A percentile compares a stretch with the other conserved stretches of the same genome.
phyloP scores from a whole-genome alignment of 176 grass and related monocot genomes.

The Puya raimondii region DNA sequence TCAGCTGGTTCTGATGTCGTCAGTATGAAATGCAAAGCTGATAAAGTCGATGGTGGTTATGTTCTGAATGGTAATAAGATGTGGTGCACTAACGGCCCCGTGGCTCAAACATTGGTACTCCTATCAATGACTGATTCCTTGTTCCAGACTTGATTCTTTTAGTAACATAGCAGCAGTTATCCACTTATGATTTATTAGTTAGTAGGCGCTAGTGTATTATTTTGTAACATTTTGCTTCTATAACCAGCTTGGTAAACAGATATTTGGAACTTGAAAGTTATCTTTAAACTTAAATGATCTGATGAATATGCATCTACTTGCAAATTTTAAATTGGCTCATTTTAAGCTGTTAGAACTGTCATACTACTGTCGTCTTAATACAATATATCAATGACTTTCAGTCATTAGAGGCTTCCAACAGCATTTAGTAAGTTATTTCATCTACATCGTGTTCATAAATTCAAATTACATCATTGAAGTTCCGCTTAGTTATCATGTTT shows the following conservation, averaged over 20 bases:
- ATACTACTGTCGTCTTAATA: no score
- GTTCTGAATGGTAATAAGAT: constrained; percentile 92
- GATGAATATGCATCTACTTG: background rate
- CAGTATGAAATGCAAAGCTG: constrained; percentile 97
- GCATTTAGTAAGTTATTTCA: no score
- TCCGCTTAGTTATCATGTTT: background rate
- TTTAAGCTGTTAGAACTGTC: background rate
- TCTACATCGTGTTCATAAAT: no score
- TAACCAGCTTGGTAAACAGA: background rate
- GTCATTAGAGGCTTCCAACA: no score
- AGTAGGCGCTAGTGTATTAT: constrained; percentile 1
- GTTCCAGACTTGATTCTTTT: background rate
- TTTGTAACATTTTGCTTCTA: background rate
- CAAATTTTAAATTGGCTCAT: no score
- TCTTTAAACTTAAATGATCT: background rate
- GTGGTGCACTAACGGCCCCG: constrained; percentile 98
- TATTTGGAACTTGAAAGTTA: background rate
- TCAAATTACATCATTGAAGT: no score
- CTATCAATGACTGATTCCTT: background rate
- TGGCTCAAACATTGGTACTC: constrained; percentile 80
- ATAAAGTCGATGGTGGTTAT: constrained; percentile 84
- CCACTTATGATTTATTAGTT: background rate
- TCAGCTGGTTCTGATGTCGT: constrained; percentile 97
- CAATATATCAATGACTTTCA: no score
- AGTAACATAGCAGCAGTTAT: background rate